Percentiles rank a stretch among this genome's conserved stretches.
phyloP scores from a whole-genome alignment of 148 eudicot genomes.

The Rhododendron kiyosumense region DNA sequence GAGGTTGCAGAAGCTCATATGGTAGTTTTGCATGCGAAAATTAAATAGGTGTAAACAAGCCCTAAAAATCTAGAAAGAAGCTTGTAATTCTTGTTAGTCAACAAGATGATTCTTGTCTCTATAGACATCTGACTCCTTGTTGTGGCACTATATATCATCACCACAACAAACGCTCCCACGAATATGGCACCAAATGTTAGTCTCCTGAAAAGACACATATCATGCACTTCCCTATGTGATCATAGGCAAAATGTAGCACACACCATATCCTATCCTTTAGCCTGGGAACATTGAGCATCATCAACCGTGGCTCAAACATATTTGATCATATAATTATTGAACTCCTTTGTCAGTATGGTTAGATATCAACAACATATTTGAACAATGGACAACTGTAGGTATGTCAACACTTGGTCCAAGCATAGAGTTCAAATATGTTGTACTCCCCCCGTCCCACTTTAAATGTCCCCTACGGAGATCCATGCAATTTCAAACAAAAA shows the following conservation, averaged over 20 bases:
- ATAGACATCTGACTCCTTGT: not conserved
- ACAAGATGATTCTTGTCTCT: not conserved
- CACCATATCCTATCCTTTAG: not conserved
- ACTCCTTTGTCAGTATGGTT: not conserved
- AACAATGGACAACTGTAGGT: not conserved
- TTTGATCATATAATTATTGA: not conserved
- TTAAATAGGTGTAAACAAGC: not conserved
- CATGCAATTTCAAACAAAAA: too few species aligned
- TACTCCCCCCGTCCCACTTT: too few species aligned
- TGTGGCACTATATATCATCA: not conserved
- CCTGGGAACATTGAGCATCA: not conserved
- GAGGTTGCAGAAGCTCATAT: not conserved
- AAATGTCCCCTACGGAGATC: too few species aligned
- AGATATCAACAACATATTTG: not conserved
- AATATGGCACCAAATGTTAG: not conserved
- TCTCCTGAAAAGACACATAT: not conserved
- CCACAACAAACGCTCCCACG: not conserved
- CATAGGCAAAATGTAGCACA: not conserved
- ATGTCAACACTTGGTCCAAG: not conserved
- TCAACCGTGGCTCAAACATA: not conserved
- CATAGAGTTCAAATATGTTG: not conserved
- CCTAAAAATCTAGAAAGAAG: not conserved
- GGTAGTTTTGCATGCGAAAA: not conserved
- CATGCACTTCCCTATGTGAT: not conserved
- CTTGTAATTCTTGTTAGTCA: not conserved